Conservation (phyloP, 2,329 filamentous ascomycete species). For the Exophiala calicioides region DNA sequence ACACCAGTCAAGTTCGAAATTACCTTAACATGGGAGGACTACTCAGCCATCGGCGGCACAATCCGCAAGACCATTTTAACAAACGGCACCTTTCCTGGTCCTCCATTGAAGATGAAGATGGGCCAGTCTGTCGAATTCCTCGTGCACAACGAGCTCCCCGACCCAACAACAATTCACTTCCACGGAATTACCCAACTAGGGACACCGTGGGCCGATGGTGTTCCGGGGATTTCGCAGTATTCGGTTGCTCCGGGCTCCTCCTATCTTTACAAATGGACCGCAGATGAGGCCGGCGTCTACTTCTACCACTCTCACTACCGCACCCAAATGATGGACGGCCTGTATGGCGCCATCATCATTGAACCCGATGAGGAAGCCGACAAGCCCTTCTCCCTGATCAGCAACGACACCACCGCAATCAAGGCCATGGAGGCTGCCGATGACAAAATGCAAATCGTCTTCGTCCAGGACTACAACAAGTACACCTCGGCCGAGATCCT, state of each 20-base stretch:
- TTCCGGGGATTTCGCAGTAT: constrained; percentile 67
- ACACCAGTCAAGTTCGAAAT: constrained; percentile 33
- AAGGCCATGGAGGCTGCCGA: constrained; percentile 56
- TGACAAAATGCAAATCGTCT: constrained; percentile 47
- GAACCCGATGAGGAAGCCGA: too few species aligned
- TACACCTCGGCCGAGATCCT: constrained; percentile 52
- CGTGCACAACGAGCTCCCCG: constrained; percentile 66
- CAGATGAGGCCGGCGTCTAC: constrained; percentile 57
- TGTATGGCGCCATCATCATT: too few species aligned
- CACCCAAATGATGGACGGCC: constrained; percentile 67
- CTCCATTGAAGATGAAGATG: constrained; percentile 70
- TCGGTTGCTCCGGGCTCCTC: constrained; percentile 63
- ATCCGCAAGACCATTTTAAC: constrained; percentile 64
- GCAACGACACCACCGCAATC: constrained; percentile 41
- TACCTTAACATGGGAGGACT: constrained; percentile 39
- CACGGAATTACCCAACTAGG: constrained; percentile 78
- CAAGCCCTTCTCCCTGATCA: too few species aligned
- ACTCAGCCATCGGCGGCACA: constrained; percentile 44
- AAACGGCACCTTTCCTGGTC: constrained; percentile 74
- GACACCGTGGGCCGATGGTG: constrained; percentile 73
- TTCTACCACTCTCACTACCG: constrained; percentile 70
- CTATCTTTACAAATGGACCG: constrained; percentile 61
- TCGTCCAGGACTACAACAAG: constrained; percentile 61
- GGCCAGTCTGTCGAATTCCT: constrained; percentile 71
- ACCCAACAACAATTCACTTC: constrained; percentile 70